Conservation (phyloP, 192 early-diverging fungal species). For the Coemansia sp. region DNA sequence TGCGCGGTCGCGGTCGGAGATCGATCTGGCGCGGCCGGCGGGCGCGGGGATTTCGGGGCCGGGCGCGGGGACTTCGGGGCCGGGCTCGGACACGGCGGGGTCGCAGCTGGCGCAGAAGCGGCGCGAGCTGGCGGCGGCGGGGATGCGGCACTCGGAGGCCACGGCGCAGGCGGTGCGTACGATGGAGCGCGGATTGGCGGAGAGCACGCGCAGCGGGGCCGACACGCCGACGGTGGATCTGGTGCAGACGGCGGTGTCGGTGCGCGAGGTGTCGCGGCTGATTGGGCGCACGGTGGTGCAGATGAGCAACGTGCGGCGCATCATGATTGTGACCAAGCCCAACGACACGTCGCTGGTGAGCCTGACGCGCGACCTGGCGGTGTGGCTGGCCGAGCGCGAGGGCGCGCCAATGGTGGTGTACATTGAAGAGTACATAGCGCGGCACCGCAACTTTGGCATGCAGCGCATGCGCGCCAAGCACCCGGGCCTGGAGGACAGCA, state of each 20-base stretch:
- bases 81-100: too few relatives aligned
- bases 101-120: slow-evolving; percentile 29
- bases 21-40: not conserved
- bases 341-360: slow-evolving; percentile 60
- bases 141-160: slow-evolving; percentile 32
- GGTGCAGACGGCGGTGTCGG: slow-evolving; percentile 65
- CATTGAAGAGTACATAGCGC: slow-evolving; percentile 62
- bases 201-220: slow-evolving; percentile 19
- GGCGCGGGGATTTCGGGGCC: too few relatives aligned
- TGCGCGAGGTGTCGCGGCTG: slow-evolving; percentile 67
- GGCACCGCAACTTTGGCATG: slow-evolving; percentile 56
- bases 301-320: slow-evolving; percentile 42
- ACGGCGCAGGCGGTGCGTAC: slow-evolving; percentile 32
- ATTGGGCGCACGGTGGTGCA: slow-evolving; percentile 58
- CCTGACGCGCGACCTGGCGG: slow-evolving; percentile 64
- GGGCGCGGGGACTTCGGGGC: too few relatives aligned
- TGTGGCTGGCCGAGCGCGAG: slow-evolving; percentile 57
- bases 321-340: slow-evolving; percentile 79
- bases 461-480: slow-evolving; percentile 43
- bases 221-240: slow-evolving; percentile 53
- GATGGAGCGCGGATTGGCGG: slow-evolving; percentile 33
- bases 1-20: slow-evolving; percentile 7
- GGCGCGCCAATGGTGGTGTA: slow-evolving; percentile 40
- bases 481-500: slow-evolving; percentile 43
- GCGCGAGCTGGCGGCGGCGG: slow-evolving; percentile 29